These are phyloP conservation scores for Globisporangium camurandrum DNA, from an alignment of 352 stramenopile species.

Conservation along the genomic window DNA sequence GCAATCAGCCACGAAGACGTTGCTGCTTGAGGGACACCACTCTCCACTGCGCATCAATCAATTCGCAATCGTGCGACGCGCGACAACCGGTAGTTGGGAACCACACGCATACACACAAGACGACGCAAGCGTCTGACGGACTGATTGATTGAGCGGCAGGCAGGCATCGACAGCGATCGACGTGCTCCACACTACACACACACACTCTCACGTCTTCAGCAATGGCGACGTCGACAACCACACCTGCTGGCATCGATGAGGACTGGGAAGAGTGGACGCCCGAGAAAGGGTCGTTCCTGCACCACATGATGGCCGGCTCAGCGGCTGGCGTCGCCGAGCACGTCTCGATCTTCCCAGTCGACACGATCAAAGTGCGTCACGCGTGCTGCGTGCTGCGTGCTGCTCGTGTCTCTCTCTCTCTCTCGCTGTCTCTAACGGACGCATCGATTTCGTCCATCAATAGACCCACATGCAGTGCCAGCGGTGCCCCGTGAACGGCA, in stretches of 20 bases:
- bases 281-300: conserved; percentile 89
- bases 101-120: background rate
- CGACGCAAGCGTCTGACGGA: background rate
- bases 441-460: conserved; percentile 10
- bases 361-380: conserved; percentile 68
- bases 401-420: background rate
- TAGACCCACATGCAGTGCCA: conserved; percentile 96
- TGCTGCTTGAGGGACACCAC: background rate
- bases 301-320: conserved; percentile 93
- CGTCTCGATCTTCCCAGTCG: conserved; percentile 95
- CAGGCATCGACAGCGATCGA: background rate
- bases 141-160: background rate
- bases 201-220: background rate
- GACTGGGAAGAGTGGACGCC: conserved; percentile 93
- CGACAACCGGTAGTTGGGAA: conserved; percentile 1
- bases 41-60: background rate
- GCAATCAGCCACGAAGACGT: background rate
- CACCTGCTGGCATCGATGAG: conserved; percentile 38
- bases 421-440: background rate
- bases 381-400: too few species aligned
- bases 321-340: conserved; percentile 96
- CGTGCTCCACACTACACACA: too few species aligned
- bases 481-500: conserved; percentile 59
- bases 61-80: background rate
- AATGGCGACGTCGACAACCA: conserved; percentile 5